Percentiles rank a stretch among this genome's conserved stretches.
Evolutionary conservation across 148 eudicot genomes (phyloP).

Genomic region (Polygonum aviculare): DNA sequence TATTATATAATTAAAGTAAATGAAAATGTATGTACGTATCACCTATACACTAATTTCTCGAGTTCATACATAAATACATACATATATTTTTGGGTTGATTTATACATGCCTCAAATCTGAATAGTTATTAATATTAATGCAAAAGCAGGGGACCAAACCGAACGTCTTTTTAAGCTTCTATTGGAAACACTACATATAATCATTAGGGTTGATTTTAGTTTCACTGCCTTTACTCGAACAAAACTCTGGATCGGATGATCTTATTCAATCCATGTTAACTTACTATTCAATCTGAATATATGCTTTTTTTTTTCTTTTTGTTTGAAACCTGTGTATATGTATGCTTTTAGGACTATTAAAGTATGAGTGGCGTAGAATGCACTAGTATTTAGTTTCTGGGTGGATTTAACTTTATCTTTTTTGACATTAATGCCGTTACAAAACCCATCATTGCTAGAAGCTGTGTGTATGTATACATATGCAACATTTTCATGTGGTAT

Average conservation of each 20-base stretch:
- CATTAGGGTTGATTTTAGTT: not conserved
- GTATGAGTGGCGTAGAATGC: not conserved
- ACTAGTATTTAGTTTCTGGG: not conserved
- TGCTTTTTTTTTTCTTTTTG: too few species aligned
- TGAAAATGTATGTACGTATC: not conserved
- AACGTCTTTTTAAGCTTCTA: not conserved
- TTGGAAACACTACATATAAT: not conserved
- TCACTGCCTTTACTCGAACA: not conserved
- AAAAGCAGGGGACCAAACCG: conserved; percentile 9
- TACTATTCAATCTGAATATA: too few species aligned
- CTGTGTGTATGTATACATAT: not conserved
- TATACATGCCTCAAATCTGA: not conserved
- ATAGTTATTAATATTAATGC: not conserved
- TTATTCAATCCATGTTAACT: not conserved
- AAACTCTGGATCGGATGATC: not conserved
- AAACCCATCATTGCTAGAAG: not conserved
- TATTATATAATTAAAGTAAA: too few species aligned
- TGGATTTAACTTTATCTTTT: not conserved
- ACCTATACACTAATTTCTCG: not conserved
- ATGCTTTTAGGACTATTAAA: too few species aligned
- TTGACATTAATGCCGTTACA: not conserved
- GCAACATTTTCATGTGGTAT: not conserved
- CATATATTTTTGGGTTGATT: not conserved
- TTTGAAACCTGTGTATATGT: too few species aligned
- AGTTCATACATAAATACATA: not conserved